These are phyloP conservation scores for Phaeomoniella chlamydospora DNA, from an alignment of 2,329 filamentous ascomycete genomes.

Conservation along the genomic window DNA sequence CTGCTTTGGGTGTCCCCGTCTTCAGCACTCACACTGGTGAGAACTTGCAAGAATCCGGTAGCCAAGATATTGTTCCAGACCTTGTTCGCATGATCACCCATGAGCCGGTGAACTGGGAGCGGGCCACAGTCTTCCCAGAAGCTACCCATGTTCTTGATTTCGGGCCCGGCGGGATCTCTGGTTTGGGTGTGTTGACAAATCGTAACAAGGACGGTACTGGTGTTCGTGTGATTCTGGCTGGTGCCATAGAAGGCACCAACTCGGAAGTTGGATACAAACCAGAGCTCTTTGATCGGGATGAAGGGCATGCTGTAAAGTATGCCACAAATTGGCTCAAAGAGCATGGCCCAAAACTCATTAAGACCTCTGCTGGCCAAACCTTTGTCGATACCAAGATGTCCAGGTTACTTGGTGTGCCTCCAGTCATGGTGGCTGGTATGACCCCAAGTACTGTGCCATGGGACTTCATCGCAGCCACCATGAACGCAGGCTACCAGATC, in stretches of 20 bases:
- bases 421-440: conserved; percentile 87
- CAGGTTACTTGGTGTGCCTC: conserved; percentile 67
- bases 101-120: conserved; percentile 91
- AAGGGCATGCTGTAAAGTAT: conserved; percentile 86
- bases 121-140: conserved; percentile 75
- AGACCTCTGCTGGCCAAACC: conserved; percentile 75
- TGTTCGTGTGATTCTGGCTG: conserved; percentile 88
- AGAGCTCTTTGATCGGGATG: conserved; percentile 91
- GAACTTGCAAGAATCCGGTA: conserved; percentile 58
- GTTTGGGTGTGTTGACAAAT: conserved; percentile 88
- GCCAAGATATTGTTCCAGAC: conserved; percentile 69
- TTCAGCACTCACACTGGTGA: conserved; percentile 82
- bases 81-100: conserved; percentile 88
- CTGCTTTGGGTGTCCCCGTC: conserved; percentile 66
- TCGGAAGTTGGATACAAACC: conserved; percentile 93
- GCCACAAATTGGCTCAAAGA: conserved; percentile 97
- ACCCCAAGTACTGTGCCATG: conserved; percentile 78
- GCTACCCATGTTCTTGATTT: conserved; percentile 96
- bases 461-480: conserved; percentile 84
- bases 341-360: conserved; percentile 81
- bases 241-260: conserved; percentile 81
- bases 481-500: conserved; percentile 91
- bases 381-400: conserved; percentile 97
- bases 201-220: conserved; percentile 98
- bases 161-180: conserved; percentile 90